These are phyloP conservation scores for Phytopythium aichiense DNA, from an alignment of 352 stramenopile genomes.

Conservation along the genomic window DNA sequence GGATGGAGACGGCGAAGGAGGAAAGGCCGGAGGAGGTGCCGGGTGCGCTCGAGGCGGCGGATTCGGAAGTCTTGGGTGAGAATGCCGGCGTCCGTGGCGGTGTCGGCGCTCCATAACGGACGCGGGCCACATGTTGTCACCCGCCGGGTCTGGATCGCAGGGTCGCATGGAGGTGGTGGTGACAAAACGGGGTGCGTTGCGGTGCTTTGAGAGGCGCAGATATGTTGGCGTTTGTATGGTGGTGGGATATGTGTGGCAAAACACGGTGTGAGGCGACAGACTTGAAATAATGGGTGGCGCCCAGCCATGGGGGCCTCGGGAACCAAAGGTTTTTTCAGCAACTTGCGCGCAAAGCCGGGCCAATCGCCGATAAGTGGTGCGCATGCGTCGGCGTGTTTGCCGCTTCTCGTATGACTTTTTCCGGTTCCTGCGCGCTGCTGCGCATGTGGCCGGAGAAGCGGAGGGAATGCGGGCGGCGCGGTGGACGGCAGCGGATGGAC, in stretches of 20 bases:
- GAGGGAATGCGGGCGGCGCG: not conserved
- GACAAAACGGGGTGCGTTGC: conserved; percentile 5
- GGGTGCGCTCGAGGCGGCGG: conserved; percentile 34
- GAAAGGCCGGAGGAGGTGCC: conserved; percentile 10
- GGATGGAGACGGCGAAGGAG: conserved; percentile 7
- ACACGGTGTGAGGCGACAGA: not conserved
- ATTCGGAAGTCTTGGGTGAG: conserved; percentile 36
- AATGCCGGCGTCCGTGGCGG: no score
- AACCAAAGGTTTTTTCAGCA: no score
- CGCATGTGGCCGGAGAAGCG: conserved; percentile 23
- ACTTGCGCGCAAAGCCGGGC: conserved; percentile 21
- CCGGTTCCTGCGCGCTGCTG: conserved; percentile 52
- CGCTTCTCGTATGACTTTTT: conserved; percentile 46
- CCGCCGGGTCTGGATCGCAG: not conserved
- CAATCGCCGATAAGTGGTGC: conserved; percentile 39
- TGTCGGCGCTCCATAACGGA: no score
- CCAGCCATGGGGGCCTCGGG: no score
- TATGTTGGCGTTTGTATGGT: conserved; percentile 18
- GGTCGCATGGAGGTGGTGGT: not conserved
- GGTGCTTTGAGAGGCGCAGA: not conserved
- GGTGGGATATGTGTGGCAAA: conserved; percentile 12
- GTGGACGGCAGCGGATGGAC: not conserved
- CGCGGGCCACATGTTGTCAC: no score
- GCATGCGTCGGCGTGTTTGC: conserved; percentile 38
- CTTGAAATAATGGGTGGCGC: not conserved